Evolutionary conservation across 106 monocot genomes (phyloP).

Genomic region (Platanthera zijinensis): DNA sequence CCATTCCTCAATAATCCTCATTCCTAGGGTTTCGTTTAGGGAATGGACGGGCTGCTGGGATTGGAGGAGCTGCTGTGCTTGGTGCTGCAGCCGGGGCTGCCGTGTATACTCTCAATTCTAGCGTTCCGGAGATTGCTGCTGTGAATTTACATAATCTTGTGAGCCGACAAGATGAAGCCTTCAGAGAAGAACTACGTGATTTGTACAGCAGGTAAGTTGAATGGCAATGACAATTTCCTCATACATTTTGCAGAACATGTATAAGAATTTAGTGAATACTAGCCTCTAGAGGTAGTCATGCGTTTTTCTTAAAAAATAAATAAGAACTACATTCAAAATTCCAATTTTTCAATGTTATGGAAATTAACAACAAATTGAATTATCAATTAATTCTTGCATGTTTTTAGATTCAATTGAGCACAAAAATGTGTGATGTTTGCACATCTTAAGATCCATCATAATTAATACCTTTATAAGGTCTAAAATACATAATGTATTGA

Average conservation of each 20-base stretch:
- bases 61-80: constrained; percentile 54
- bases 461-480: too few species aligned
- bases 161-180: constrained; percentile 40
- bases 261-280: neutral
- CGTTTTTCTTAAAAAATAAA: too few species aligned
- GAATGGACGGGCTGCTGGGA: constrained; percentile 21
- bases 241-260: neutral
- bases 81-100: constrained; percentile 54
- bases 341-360: too few species aligned
- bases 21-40: constrained; percentile 45
- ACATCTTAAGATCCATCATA: too few species aligned
- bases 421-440: too few species aligned
- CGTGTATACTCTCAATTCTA: constrained; percentile 42
- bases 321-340: too few species aligned
- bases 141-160: constrained; percentile 66
- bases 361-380: too few species aligned
- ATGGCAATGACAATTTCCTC: neutral
- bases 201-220: constrained; percentile 49
- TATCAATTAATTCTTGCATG: too few species aligned
- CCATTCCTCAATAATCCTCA: too few species aligned
- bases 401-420: too few species aligned
- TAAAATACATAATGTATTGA: too few species aligned
- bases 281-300: too few species aligned
- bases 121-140: constrained; percentile 80
- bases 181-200: constrained; percentile 52